Evolutionary conservation across 805 yeast species (phyloP).

Genomic region (Wickerhamomyces ciferrii): DNA sequence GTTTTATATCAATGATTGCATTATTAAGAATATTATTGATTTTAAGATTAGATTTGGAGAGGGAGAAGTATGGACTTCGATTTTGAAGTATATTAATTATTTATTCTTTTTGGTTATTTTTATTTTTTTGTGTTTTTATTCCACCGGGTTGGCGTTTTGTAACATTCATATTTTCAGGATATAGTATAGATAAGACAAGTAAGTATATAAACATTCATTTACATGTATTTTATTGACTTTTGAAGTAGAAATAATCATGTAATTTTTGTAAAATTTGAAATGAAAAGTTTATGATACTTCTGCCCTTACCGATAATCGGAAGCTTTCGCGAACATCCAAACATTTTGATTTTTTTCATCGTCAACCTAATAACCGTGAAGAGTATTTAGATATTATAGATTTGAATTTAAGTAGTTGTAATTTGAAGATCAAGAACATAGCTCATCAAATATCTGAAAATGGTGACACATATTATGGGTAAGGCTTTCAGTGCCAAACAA

Average conservation of each 20-base stretch:
- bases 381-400: too few species aligned
- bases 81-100: background rate
- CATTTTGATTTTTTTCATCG: background rate
- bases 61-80: background rate
- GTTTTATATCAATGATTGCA: slow-evolving; percentile 88
- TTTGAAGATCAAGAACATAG: background rate
- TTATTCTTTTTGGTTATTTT: background rate
- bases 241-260: too few species aligned
- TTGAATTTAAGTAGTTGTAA: too few species aligned
- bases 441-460: slow-evolving; percentile 1
- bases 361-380: background rate
- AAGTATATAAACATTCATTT: too few species aligned
- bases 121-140: background rate
- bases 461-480: slow-evolving; percentile 23
- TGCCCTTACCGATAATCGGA: background rate
- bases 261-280: too few species aligned
- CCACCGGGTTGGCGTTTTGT: background rate
- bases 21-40: slow-evolving; percentile 71
- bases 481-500: slow-evolving; percentile 24
- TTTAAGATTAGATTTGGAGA: slow-evolving; percentile 55
- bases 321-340: background rate
- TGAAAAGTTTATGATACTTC: background rate
- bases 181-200: too few species aligned
- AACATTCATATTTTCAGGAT: background rate
- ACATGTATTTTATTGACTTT: too few species aligned